phyloP scores from a whole-genome alignment of 805 yeast species.

The Nakazawaea holstii region DNA sequence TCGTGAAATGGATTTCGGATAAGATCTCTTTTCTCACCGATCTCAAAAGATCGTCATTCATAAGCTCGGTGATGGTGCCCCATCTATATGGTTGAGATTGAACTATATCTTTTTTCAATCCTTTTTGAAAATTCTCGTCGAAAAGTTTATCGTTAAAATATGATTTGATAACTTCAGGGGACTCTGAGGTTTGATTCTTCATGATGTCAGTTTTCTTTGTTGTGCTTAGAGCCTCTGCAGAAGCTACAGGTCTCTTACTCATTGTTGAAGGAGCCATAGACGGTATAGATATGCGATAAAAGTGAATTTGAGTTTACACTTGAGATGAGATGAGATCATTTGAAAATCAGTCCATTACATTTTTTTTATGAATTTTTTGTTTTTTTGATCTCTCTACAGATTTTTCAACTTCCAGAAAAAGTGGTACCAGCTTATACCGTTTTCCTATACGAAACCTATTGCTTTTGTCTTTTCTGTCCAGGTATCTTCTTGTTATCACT shows the following conservation, averaged over 20 bases:
- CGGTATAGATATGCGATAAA: too few relatives aligned
- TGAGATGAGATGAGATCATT: constrained; percentile 5
- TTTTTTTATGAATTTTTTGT: not conserved
- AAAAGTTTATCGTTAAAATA: constrained; percentile 47
- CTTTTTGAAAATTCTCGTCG: constrained; percentile 28
- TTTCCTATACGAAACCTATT: not conserved
- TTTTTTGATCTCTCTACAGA: not conserved
- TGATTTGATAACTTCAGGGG: constrained; percentile 20
- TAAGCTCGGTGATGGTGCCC: constrained; percentile 74
- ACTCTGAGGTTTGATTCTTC: not conserved
- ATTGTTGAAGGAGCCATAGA: not conserved
- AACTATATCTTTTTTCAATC: constrained; percentile 37
- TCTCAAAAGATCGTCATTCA: constrained; percentile 72
- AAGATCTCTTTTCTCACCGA: constrained; percentile 83
- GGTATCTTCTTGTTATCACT: constrained; percentile 10
- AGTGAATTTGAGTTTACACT: too few relatives aligned
- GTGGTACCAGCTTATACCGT: too few relatives aligned
- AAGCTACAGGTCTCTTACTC: constrained; percentile 1
- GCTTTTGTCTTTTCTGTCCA: constrained; percentile 3
- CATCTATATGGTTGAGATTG: constrained; percentile 78
- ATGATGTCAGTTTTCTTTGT: not conserved
- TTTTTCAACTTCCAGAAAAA: too few relatives aligned
- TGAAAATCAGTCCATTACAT: constrained; percentile 3
- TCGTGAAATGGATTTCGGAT: constrained; percentile 79
- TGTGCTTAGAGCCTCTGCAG: not conserved